Conservation (phyloP, 208 protist species). For the Acanthamoeba royreba region DNA sequence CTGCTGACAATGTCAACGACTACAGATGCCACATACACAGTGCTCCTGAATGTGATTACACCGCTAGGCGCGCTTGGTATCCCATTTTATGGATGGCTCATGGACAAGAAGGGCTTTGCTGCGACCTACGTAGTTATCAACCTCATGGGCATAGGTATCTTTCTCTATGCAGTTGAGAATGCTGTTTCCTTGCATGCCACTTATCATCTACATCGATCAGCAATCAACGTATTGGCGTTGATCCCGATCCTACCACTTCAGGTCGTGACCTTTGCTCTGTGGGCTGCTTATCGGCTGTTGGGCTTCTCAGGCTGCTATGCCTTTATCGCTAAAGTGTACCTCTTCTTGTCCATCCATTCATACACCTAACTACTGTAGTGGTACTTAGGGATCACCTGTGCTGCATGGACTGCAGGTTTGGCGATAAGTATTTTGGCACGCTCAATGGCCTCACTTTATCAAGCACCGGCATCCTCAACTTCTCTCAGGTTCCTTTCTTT, state of each 20-base stretch:
- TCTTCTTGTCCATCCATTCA: no score
- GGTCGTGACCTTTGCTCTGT: background rate
- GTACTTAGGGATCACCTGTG: no score
- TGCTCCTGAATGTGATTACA: background rate
- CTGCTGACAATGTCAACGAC: no score
- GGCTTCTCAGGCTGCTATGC: background rate
- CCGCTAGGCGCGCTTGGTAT: background rate
- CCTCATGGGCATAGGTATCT: background rate
- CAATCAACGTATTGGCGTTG: background rate
- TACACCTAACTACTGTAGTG: background rate
- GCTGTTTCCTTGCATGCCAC: no score
- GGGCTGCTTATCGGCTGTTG: background rate
- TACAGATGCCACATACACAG: background rate
- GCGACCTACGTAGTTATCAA: background rate
- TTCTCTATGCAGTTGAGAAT: no score
- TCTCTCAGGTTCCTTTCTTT: background rate
- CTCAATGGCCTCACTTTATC: background rate
- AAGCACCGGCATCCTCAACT: background rate
- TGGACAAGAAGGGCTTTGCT: conserved; percentile 15
- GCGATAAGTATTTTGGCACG: background rate
- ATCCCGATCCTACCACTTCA: background rate
- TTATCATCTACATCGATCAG: background rate
- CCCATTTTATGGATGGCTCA: background rate
- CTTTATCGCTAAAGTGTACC: background rate
- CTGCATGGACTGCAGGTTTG: background rate